Evolutionary conservation across 2,329 filamentous ascomycete species (phyloP).

Genomic region (Cladosporium sp.): DNA sequence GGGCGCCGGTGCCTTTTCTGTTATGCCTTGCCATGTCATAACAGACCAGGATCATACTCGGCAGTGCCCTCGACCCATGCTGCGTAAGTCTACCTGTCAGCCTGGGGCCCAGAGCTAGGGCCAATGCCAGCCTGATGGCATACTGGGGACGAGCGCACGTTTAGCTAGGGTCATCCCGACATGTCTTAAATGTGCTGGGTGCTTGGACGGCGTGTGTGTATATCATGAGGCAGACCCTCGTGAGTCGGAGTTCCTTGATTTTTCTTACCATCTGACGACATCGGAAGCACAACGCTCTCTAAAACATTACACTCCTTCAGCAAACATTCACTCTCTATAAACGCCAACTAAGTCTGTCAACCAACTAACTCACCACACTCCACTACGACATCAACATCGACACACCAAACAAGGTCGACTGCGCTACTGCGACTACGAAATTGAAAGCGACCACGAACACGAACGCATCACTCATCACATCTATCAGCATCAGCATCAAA

Average conservation of each 20-base stretch:
- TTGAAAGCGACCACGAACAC: background rate
- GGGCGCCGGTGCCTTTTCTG: constrained; percentile 2
- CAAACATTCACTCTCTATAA: background rate
- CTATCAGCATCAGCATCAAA: background rate
- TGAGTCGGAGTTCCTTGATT: background rate
- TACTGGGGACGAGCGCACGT: constrained; percentile 11
- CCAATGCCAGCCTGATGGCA: constrained; percentile 11
- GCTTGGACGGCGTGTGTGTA: constrained; percentile 13
- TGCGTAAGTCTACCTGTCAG: constrained; percentile 4
- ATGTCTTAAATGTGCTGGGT: constrained; percentile 19
- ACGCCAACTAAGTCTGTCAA: background rate
- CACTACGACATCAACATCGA: background rate
- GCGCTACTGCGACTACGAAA: background rate
- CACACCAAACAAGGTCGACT: background rate
- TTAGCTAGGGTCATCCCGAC: constrained; percentile 14
- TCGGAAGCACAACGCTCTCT: constrained; percentile 15
- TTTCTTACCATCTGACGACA: constrained; percentile 10
- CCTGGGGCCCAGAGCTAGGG: constrained; percentile 7
- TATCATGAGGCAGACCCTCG: constrained; percentile 17
- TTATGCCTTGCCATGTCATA: constrained; percentile 7
- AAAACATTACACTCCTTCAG: background rate
- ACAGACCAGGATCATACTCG: background rate
- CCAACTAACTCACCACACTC: background rate
- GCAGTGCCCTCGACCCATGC: background rate
- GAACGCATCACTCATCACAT: background rate